A percentile compares a stretch with the other conserved stretches of the same genome.
These are phyloP conservation scores for Hortiboletus campestris DNA, from an alignment of 768 basidiomycete species.

Conservation along the genomic window DNA sequence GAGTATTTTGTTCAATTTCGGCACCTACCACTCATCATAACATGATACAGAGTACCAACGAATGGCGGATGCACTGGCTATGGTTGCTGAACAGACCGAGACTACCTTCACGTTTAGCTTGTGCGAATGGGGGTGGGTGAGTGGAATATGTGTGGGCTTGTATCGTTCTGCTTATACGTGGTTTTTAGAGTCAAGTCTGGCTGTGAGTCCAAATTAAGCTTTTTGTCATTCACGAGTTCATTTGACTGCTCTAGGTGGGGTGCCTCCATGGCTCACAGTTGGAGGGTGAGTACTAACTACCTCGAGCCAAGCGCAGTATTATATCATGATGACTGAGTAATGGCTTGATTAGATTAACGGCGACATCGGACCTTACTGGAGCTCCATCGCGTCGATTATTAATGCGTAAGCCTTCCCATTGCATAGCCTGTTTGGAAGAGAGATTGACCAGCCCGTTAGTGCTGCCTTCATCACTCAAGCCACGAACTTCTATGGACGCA, in stretches of 20 bases:
- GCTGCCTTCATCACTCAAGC: conserved; percentile 64
- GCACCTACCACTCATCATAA: not conserved
- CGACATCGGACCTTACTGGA: conserved; percentile 43
- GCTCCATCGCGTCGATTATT: conserved; percentile 50
- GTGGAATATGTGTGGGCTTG: conserved; percentile 14
- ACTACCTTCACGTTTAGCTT: conserved; percentile 59
- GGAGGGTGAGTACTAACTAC: conserved; percentile 37
- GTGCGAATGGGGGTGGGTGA: conserved; percentile 67
- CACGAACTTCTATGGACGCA: conserved; percentile 61
- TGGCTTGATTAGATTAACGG: conserved; percentile 10
- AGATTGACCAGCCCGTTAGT: conserved; percentile 29
- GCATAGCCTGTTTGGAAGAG: not conserved
- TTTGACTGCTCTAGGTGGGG: conserved; percentile 32
- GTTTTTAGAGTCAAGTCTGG: conserved; percentile 55
- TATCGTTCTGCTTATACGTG: not conserved
- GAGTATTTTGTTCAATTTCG: conserved; percentile 19
- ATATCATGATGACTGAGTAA: not conserved
- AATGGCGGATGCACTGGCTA: conserved; percentile 56
- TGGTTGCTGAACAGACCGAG: conserved; percentile 43
- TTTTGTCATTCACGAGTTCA: not conserved
- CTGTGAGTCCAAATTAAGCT: conserved; percentile 45
- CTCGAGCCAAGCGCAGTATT: not conserved
- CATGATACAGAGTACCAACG: conserved; percentile 48
- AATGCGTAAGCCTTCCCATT: conserved; percentile 40
- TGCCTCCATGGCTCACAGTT: conserved; percentile 36